Evolutionary conservation across 176 grass and related monocot genomes (phyloP).

Genomic region (Oryza meridionalis): DNA sequence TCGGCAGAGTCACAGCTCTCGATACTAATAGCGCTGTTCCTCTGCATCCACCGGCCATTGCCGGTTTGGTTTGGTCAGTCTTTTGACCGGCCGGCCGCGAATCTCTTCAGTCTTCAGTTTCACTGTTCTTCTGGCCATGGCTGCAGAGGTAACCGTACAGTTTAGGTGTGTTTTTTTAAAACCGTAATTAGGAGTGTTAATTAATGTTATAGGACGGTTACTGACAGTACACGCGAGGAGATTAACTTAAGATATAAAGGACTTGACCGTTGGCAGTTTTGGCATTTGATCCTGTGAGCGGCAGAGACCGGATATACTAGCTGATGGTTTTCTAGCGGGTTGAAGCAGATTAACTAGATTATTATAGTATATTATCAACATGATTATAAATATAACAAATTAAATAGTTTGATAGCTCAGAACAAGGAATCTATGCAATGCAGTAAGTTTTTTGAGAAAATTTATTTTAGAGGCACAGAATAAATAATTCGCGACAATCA

Average conservation of each 20-base stretch:
- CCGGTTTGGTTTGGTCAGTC: slow-evolving; percentile 13
- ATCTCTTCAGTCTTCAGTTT: not conserved
- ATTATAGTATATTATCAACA: too few species aligned
- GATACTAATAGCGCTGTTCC: not conserved
- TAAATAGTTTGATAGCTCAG: too few species aligned
- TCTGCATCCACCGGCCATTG: slow-evolving; percentile 29
- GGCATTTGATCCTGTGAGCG: not conserved
- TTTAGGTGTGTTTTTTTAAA: not conserved
- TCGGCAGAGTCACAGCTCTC: not conserved
- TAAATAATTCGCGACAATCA: too few species aligned
- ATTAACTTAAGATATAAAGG: not conserved
- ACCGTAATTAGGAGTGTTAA: not conserved
- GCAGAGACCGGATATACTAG: not conserved
- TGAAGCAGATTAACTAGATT: too few species aligned
- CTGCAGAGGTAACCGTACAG: slow-evolving; percentile 6
- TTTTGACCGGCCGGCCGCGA: not conserved
- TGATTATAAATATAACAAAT: too few species aligned
- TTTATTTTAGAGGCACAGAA: too few species aligned
- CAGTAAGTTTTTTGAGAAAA: too few species aligned
- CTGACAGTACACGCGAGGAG: not conserved
- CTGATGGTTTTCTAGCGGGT: not conserved
- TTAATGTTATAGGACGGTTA: not conserved
- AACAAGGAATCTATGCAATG: too few species aligned
- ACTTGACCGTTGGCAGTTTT: not conserved
- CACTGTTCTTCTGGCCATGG: not conserved